Conservation (phyloP, 225 moss, liverwort and hornwort genomes). For the Takakia lepidozioides region DNA sequence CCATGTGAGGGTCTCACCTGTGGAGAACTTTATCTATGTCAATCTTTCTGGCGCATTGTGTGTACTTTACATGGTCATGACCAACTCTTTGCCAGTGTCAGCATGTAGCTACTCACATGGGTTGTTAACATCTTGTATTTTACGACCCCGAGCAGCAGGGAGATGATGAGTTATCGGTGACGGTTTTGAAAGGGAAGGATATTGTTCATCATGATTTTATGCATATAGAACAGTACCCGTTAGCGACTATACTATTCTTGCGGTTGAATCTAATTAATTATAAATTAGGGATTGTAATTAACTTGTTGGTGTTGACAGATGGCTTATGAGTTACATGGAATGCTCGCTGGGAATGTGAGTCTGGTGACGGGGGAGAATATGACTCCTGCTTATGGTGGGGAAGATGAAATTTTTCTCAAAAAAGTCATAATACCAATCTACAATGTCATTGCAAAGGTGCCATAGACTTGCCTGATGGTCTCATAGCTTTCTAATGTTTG, state of each 20-base stretch:
- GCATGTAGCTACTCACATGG: background rate
- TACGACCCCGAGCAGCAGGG: background rate
- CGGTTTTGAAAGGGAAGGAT: too few relatives aligned
- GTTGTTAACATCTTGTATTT: background rate
- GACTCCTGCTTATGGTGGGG: conserved; percentile 51
- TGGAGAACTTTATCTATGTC: background rate
- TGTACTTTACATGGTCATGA: background rate
- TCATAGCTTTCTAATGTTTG: too few relatives aligned
- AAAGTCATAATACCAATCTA: conserved; percentile 72
- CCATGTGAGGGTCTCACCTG: conserved; percentile 38
- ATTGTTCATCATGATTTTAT: too few relatives aligned
- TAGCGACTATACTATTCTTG: too few relatives aligned
- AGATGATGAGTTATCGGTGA: too few relatives aligned
- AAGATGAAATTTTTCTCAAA: conserved; percentile 57
- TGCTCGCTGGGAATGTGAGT: conserved; percentile 50
- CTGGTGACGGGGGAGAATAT: conserved; percentile 42
- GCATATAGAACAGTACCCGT: too few relatives aligned
- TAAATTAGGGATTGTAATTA: too few relatives aligned
- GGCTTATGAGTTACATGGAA: conserved; percentile 66
- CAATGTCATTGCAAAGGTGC: conserved; percentile 55
- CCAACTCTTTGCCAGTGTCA: background rate
- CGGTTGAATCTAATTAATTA: too few relatives aligned
- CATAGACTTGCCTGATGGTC: too few relatives aligned
- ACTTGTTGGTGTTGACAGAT: too few relatives aligned
- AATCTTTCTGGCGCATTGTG: background rate